Evolutionary conservation across 805 yeast species (phyloP).

Genomic region (Diddensiella santjacobensis): DNA sequence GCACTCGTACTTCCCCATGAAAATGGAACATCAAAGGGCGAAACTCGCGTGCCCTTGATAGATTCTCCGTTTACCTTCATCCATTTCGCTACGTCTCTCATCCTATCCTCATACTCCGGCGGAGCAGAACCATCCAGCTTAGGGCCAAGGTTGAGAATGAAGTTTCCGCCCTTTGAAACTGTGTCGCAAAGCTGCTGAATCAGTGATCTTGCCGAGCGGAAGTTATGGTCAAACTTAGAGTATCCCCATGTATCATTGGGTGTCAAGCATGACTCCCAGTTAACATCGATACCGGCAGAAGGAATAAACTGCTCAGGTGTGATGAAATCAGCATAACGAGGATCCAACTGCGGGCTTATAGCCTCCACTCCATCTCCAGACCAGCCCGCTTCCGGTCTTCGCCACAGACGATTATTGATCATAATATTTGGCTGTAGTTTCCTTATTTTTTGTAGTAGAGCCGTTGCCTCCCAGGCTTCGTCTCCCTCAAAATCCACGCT

Average conservation of each 20-base stretch:
- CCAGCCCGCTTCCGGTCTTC: constrained; percentile 15
- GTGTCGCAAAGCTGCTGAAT: constrained; percentile 12
- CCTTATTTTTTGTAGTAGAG: constrained; percentile 9
- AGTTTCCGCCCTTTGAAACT: constrained; percentile 19
- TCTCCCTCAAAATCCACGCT: constrained; percentile 19
- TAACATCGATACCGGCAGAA: constrained; percentile 9
- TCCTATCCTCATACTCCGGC: background rate
- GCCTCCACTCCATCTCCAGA: constrained; percentile 14
- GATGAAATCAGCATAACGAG: constrained; percentile 18
- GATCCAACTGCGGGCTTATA: constrained; percentile 10
- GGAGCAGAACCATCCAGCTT: constrained; percentile 18
- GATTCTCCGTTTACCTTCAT: constrained; percentile 12
- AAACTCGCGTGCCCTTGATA: constrained; percentile 7
- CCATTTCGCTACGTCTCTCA: constrained; percentile 9
- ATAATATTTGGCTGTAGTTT: constrained; percentile 14
- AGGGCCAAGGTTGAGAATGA: constrained; percentile 21
- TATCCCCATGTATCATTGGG: constrained; percentile 19
- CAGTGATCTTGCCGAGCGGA: constrained; percentile 9
- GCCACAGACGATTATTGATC: constrained; percentile 17
- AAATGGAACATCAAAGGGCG: constrained; percentile 7
- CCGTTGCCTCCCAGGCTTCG: constrained; percentile 15
- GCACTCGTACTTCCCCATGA: constrained; percentile 12
- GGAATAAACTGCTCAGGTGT: constrained; percentile 21
- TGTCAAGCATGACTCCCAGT: constrained; percentile 19
- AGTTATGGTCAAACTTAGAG: constrained; percentile 15